These are phyloP conservation scores for Melanopsichium pennsylvanicum DNA, from an alignment of 1,284 basidiomycete species.

Conservation along the genomic window DNA sequence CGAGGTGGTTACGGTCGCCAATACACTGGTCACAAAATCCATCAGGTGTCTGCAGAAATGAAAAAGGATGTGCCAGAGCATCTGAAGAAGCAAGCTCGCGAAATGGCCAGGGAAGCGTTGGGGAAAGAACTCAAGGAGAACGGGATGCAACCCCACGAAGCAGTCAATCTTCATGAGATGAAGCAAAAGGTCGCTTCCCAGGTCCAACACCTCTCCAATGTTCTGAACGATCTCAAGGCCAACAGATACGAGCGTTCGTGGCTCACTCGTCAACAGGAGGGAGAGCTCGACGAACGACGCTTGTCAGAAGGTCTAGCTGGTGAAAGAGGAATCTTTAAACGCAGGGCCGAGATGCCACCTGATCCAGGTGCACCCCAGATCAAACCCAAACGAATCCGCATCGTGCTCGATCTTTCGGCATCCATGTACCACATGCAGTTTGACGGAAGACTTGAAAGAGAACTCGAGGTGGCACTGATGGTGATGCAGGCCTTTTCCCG, in stretches of 20 bases:
- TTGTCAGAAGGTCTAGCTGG: constrained; percentile 66
- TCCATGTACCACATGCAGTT: constrained; percentile 64
- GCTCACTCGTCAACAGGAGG: constrained; percentile 66
- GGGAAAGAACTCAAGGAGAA: constrained; percentile 63
- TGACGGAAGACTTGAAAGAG: constrained; percentile 60
- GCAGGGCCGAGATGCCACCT: constrained; percentile 60
- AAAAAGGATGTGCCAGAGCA: constrained; percentile 65
- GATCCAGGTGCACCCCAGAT: constrained; percentile 63
- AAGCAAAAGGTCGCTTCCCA: constrained; percentile 57
- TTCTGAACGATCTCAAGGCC: constrained; percentile 64
- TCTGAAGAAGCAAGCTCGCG: constrained; percentile 64
- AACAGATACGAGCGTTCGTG: constrained; percentile 66
- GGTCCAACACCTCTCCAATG: constrained; percentile 57
- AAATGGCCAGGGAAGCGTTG: constrained; percentile 66
- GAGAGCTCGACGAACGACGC: constrained; percentile 66
- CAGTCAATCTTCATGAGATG: constrained; percentile 58
- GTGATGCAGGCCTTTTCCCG: constrained; percentile 65
- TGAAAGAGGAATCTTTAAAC: constrained; percentile 65
- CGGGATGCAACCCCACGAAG: constrained; percentile 64
- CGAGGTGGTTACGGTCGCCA: constrained; percentile 61
- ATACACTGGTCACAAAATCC: constrained; percentile 63
- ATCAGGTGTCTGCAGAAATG: constrained; percentile 62
- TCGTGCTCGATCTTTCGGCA: constrained; percentile 65
- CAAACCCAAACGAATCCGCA: constrained; percentile 66
- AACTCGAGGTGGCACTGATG: constrained; percentile 63